These are phyloP conservation scores for Marasmius oreades DNA, from an alignment of 1,284 basidiomycete genomes.

Conservation along the genomic window DNA sequence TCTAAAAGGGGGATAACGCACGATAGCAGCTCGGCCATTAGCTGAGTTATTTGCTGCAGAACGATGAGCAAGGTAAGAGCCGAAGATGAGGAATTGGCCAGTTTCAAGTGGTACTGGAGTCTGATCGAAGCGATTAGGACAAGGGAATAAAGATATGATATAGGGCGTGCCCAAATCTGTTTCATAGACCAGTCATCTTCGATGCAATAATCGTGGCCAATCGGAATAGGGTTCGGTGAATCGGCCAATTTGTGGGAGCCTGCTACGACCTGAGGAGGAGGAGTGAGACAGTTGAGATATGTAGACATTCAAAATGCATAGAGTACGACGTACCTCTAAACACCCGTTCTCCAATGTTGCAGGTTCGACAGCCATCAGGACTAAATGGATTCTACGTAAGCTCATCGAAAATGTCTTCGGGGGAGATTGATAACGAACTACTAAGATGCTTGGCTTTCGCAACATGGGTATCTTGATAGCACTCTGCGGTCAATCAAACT, in stretches of 20 bases:
- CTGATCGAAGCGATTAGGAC: neutral
- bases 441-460: slow-evolving; percentile 8
- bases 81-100: slow-evolving; percentile 18
- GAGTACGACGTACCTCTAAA: slow-evolving; percentile 10
- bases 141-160: neutral
- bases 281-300: no score
- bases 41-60: slow-evolving; percentile 14
- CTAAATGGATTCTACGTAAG: neutral
- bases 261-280: slow-evolving; percentile 12
- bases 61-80: slow-evolving; percentile 18
- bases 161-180: slow-evolving; percentile 16
- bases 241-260: slow-evolving; percentile 11
- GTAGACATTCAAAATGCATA: neutral
- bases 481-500: neutral
- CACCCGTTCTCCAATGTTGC: slow-evolving; percentile 17
- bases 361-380: slow-evolving; percentile 16
- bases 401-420: neutral
- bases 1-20: slow-evolving; percentile 1
- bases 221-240: slow-evolving; percentile 7
- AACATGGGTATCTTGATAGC: slow-evolving; percentile 5
- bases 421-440: neutral
- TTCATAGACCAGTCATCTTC: slow-evolving; percentile 10
- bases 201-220: slow-evolving; percentile 15
- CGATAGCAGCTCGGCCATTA: slow-evolving; percentile 18
- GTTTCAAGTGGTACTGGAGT: slow-evolving; percentile 14